phyloP scores from a whole-genome alignment of 2,329 filamentous ascomycete species.

The Neophaeococcomyces aloes region DNA sequence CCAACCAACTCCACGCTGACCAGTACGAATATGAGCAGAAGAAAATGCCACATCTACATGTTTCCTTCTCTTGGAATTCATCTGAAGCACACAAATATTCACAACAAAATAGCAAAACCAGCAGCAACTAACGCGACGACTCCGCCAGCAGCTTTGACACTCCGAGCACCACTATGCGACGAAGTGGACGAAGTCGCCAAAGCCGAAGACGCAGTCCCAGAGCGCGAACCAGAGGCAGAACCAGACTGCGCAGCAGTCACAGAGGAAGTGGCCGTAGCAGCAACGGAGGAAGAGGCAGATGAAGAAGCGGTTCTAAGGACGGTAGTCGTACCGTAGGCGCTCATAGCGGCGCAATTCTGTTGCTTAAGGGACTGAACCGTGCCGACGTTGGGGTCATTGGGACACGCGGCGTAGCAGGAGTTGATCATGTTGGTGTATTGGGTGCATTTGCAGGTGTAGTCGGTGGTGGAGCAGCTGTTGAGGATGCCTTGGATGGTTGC shows the following conservation, averaged over 20 bases:
- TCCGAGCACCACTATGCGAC: background rate
- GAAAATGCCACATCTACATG: no score
- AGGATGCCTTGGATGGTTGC: slow-evolving; percentile 32
- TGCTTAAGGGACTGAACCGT: slow-evolving; percentile 26
- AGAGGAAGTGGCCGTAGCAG: slow-evolving; percentile 19
- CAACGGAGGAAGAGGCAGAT: slow-evolving; percentile 12
- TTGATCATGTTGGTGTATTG: slow-evolving; percentile 41
- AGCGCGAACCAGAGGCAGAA: slow-evolving; percentile 22
- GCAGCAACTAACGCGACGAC: slow-evolving; percentile 4
- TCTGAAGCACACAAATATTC: background rate
- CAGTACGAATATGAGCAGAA: background rate
- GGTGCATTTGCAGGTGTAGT: slow-evolving; percentile 49
- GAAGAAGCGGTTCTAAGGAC: slow-evolving; percentile 10
- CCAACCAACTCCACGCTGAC: slow-evolving; percentile 7
- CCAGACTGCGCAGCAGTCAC: slow-evolving; percentile 14
- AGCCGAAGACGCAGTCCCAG: slow-evolving; percentile 12
- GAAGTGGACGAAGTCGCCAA: background rate
- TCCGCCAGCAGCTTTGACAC: background rate
- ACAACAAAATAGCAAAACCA: slow-evolving; percentile 6
- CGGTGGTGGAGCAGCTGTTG: slow-evolving; percentile 35
- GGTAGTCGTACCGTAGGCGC: slow-evolving; percentile 26
- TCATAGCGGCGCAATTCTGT: slow-evolving; percentile 35
- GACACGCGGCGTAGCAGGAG: slow-evolving; percentile 56
- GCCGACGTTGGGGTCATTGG: slow-evolving; percentile 33
- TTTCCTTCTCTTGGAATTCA: background rate